Evolutionary conservation across 345 rosid species (phyloP).

Genomic region (Gossypium anomalum): DNA sequence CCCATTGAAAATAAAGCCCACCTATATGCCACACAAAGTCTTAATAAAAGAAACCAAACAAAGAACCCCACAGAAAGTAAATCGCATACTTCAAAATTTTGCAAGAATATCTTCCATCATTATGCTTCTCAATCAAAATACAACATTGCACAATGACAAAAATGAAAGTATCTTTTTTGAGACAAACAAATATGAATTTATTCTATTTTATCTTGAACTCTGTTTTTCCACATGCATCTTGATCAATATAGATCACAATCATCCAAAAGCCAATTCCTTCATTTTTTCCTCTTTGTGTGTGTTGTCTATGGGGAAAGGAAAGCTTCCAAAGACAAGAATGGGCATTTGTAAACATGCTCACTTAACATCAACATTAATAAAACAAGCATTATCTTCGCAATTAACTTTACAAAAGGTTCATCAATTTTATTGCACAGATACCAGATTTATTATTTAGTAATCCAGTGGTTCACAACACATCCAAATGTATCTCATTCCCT

Average conservation of each 20-base stretch:
- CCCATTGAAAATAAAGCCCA: not conserved
- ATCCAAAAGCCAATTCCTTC: slow-evolving; percentile 8
- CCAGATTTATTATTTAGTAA: not conserved
- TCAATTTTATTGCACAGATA: not conserved
- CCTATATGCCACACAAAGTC: not conserved
- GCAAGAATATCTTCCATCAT: not conserved
- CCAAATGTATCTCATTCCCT: not conserved
- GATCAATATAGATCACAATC: not conserved
- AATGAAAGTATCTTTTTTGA: not conserved
- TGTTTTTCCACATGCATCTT: not conserved
- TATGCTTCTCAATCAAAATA: not conserved
- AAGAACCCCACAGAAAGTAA: not conserved
- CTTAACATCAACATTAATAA: not conserved
- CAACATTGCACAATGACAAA: not conserved
- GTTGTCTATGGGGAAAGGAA: not conserved
- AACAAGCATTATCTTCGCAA: not conserved
- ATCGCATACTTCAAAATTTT: not conserved
- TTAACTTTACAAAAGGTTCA: not conserved
- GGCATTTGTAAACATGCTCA: not conserved
- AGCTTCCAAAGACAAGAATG: not conserved
- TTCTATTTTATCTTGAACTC: not conserved
- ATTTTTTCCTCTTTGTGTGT: not conserved
- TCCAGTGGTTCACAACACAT: not conserved
- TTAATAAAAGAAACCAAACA: not conserved
- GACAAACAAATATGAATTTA: not conserved